Evolutionary conservation across 2,329 filamentous ascomycete species (phyloP), one percentile per base, ranked within the genome.

Genomic region (Pseudocercospora cruenta): DNA sequence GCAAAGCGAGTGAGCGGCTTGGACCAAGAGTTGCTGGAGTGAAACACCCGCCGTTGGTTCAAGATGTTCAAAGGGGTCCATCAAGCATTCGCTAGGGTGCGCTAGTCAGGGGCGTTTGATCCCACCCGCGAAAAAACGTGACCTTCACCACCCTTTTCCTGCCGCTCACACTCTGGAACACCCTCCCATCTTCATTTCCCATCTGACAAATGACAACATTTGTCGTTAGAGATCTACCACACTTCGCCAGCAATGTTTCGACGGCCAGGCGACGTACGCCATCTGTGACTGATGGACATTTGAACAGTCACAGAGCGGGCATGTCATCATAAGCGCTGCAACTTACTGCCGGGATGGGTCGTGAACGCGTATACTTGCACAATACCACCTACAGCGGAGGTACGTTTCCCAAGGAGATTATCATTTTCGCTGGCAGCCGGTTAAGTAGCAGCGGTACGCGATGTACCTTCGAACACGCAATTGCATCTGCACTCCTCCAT

Each of bases 1-100:
- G 55, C 55, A 36, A 39, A 58, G 26, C 22, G 51, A 55, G 24
- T 55, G 51, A 10, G 55, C 55, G 55, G 55, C 33, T 14, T 39
- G 55, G 55, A 55, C 51, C 33, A 43, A 43, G 55, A 58, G 28
- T 58, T 58, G 55, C 33, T 58, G 55, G 55, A 36, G 55, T 58
- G 55, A 58, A 58, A 58, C 55, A 58, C n/a, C 3, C 12, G 16
- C 8, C 16, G 24, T 33, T 22, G 19, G 22, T 28, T 26, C 21
- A 8, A 28, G 51, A 55, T 55, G 26, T 55, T 26, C 51, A 55
- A 55, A 31, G 51, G 51, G 26, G 51, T n/a, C 47, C 22, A 26
- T 58, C 55, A 58, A 43, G 55, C 55, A 57, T 57, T 31, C 24
- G 53, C 53, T 19, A 57, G 26, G n/a, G 26, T 14, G 22, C 7